phyloP scores from a whole-genome alignment of 139 green algal genomes.

The Spirogloea muscicola region DNA sequence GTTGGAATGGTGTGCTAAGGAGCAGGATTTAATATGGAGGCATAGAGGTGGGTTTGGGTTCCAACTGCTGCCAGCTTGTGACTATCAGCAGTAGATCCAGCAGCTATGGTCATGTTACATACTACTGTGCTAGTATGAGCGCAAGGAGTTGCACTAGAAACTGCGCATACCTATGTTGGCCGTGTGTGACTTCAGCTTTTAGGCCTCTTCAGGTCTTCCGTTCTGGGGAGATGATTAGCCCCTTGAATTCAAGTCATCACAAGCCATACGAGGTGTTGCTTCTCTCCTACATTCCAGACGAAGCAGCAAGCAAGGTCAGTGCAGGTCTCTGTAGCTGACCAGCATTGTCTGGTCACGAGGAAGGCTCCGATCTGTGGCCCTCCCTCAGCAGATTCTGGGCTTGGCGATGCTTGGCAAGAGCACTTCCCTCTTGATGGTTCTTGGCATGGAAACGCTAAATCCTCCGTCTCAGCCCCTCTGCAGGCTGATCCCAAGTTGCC shows the following conservation, averaged over 20 bases:
- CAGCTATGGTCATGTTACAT: background rate
- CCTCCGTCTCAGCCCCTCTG: background rate
- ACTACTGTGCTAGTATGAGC: background rate
- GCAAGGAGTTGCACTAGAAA: background rate
- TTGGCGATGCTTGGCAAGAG: background rate
- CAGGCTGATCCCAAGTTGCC: background rate
- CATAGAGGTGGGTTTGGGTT: background rate
- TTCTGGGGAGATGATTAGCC: constrained; percentile 44
- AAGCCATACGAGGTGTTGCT: constrained; percentile 68
- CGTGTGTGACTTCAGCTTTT: background rate
- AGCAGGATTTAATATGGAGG: no score
- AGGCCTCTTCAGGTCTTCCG: constrained; percentile 26
- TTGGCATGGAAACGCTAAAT: background rate
- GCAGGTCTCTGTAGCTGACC: no score
- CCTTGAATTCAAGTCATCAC: constrained; percentile 57
- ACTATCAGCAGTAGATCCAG: background rate
- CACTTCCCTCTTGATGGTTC: background rate
- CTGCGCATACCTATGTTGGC: background rate
- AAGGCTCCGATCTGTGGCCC: no score
- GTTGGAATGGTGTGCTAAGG: background rate
- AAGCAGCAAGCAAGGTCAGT: background rate
- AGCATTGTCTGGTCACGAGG: no score
- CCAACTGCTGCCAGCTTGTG: background rate
- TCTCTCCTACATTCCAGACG: background rate
- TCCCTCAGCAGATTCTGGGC: background rate